A percentile compares a stretch with the other conserved stretches of the same genome.
Evolutionary conservation across 352 stramenopile genomes (phyloP).

Genomic region (Pythium chondricola): DNA sequence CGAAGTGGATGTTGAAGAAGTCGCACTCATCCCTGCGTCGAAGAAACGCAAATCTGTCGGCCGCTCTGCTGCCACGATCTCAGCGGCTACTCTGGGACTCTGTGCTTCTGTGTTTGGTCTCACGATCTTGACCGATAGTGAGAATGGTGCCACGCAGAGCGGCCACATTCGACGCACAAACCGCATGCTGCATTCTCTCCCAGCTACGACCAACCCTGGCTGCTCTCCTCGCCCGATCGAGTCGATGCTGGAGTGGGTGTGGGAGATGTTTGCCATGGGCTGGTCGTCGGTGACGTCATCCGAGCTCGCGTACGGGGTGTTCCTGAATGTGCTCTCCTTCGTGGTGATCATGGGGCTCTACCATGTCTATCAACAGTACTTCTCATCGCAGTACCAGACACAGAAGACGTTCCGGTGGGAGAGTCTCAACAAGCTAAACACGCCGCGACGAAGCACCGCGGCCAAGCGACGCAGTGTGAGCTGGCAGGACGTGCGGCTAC

Average conservation of each 20-base stretch:
- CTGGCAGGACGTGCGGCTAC: conserved; percentile 22
- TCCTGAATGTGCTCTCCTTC: conserved; percentile 71
- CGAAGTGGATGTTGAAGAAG: conserved; percentile 27
- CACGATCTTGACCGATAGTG: conserved; percentile 57
- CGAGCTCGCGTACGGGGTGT: conserved; percentile 53
- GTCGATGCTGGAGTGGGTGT: conserved; percentile 27
- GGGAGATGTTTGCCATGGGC: conserved; percentile 28
- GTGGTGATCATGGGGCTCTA: conserved; percentile 58
- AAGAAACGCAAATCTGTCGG: conserved; percentile 21
- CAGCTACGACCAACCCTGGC: conserved; percentile 18
- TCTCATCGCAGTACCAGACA: neutral
- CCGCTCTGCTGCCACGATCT: conserved; percentile 27
- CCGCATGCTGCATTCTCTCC: conserved; percentile 56
- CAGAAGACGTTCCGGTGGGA: conserved; percentile 12
- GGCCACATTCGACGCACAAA: conserved; percentile 45
- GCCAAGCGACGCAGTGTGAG: conserved; percentile 24
- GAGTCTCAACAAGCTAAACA: neutral
- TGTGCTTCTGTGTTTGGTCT: conserved; percentile 77
- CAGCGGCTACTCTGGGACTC: conserved; percentile 51
- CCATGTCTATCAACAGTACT: conserved; percentile 42
- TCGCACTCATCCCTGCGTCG: conserved; percentile 26
- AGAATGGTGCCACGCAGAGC: conserved; percentile 25
- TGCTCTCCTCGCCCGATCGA: conserved; percentile 26
- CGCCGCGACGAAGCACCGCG: neutral
- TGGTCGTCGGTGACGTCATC: conserved; percentile 53